Percentiles rank a stretch among this genome's conserved stretches.
phyloP scores from a whole-genome alignment of 208 protist genomes.

The Leishmania turanica region DNA sequence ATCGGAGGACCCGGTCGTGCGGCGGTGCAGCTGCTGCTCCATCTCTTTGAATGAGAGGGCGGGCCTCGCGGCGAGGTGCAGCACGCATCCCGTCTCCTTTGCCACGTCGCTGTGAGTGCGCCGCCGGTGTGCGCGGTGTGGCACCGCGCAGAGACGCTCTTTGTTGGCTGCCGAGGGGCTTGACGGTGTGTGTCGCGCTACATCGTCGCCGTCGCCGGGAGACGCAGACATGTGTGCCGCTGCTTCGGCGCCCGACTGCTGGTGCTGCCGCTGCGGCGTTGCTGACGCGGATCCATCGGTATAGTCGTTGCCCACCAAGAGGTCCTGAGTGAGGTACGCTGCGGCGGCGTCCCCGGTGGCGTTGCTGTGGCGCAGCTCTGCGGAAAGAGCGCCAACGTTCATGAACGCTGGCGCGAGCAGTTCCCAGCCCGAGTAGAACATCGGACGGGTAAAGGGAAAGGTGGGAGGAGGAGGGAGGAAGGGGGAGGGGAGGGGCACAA shows the following conservation, averaged over 20 bases:
- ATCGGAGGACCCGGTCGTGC: constrained; percentile 24
- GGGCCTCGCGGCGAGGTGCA: constrained; percentile 22
- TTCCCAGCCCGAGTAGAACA: constrained; percentile 79
- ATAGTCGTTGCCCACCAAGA: neutral
- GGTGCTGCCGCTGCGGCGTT: neutral
- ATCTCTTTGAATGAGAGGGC: constrained; percentile 31
- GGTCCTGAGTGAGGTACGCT: constrained; percentile 36
- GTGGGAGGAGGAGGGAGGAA: no score
- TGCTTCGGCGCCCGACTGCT: neutral
- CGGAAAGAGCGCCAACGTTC: constrained; percentile 18
- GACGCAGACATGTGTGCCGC: neutral
- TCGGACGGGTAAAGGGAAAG: constrained; percentile 9
- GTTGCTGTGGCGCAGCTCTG: constrained; percentile 19
- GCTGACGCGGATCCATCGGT: neutral
- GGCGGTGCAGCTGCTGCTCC: constrained; percentile 26
- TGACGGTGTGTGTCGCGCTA: neutral
- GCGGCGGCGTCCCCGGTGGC: constrained; percentile 8
- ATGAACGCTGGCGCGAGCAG: constrained; percentile 42
- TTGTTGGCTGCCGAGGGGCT: neutral
- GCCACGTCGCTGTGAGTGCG: neutral
- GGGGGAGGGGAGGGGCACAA: no score
- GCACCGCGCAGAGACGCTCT: neutral
- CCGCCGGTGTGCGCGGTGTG: neutral
- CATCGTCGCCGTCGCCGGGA: neutral
- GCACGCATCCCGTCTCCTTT: constrained; percentile 12